A percentile compares a stretch with the other conserved stretches of the same genome.
These are phyloP conservation scores for Ceratocystis diversiconidia DNA, from an alignment of 2,329 filamentous ascomycete genomes.

Conservation along the genomic window DNA sequence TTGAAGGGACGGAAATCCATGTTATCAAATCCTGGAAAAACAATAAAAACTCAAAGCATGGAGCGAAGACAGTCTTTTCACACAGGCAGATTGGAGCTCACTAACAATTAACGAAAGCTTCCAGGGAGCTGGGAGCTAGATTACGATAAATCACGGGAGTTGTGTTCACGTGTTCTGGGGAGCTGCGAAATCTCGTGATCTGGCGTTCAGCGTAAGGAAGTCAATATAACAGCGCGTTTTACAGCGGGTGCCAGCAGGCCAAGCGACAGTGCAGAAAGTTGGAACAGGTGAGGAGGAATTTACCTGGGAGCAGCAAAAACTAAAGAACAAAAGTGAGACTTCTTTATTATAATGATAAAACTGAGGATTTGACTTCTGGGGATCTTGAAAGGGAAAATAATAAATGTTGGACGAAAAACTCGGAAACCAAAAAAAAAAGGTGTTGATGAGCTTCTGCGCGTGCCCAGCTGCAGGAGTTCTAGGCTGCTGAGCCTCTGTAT, in stretches of 20 bases:
- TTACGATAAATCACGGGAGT: conserved; percentile 30
- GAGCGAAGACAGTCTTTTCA: neutral
- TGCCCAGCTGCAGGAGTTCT: neutral
- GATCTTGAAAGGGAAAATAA: neutral
- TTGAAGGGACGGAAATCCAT: neutral
- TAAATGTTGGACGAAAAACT: neutral
- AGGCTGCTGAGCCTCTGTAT: conserved; percentile 7
- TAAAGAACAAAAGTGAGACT: neutral
- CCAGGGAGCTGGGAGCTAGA: conserved; percentile 1
- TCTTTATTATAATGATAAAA: neutral
- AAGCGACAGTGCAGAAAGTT: neutral
- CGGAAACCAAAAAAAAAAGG: neutral
- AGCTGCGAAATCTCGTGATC: conserved; percentile 33
- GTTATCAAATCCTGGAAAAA: neutral
- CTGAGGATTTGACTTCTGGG: neutral
- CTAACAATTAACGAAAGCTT: conserved; percentile 20
- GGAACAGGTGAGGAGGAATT: neutral
- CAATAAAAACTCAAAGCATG: neutral
- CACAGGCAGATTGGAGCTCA: neutral
- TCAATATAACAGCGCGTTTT: conserved; percentile 2
- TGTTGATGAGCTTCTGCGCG: neutral
- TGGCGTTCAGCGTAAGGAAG: conserved; percentile 24
- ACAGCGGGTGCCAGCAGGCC: neutral
- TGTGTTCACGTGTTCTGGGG: conserved; percentile 32
- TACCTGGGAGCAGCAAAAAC: neutral